phyloP scores from a whole-genome alignment of 2,329 filamentous ascomycete species.

The Parastagonospora nodorum region DNA sequence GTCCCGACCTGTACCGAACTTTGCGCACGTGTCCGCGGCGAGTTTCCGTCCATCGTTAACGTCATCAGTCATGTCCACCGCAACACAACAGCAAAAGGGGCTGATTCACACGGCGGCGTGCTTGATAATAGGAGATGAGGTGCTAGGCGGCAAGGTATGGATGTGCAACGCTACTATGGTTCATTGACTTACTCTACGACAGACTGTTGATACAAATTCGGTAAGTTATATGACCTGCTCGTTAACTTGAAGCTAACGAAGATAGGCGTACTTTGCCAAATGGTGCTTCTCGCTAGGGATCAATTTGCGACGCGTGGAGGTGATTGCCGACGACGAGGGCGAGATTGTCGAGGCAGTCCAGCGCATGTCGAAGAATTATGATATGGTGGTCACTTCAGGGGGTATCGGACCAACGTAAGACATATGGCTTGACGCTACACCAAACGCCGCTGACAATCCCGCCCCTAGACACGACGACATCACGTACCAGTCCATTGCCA shows the following conservation, averaged over 20 bases:
- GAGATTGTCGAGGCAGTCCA: constrained; percentile 88
- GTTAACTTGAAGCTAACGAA: not conserved
- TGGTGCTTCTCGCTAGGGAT: constrained; percentile 70
- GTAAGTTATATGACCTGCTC: constrained; percentile 6
- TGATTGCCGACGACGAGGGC: constrained; percentile 87
- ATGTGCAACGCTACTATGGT: not conserved
- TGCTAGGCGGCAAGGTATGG: constrained; percentile 86
- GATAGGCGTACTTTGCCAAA: constrained; percentile 63
- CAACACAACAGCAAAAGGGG: constrained; percentile 58
- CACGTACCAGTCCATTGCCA: constrained; percentile 91
- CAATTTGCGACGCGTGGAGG: constrained; percentile 82
- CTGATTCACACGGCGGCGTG: constrained; percentile 89
- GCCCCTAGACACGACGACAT: constrained; percentile 86
- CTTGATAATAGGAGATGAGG: constrained; percentile 96
- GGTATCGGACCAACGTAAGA: constrained; percentile 93
- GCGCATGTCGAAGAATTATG: constrained; percentile 87
- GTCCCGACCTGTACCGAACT: constrained; percentile 64
- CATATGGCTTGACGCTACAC: constrained; percentile 11
- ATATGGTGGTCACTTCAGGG: constrained; percentile 93
- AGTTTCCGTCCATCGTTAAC: constrained; percentile 36
- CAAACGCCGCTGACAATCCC: constrained; percentile 19
- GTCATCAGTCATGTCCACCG: constrained; percentile 54
- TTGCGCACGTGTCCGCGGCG: constrained; percentile 56
- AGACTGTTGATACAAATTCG: constrained; percentile 71
- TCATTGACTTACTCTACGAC: constrained; percentile 25